phyloP scores from a whole-genome alignment of 2,329 filamentous ascomycete genomes.

The Colletotrichum sp. region DNA sequence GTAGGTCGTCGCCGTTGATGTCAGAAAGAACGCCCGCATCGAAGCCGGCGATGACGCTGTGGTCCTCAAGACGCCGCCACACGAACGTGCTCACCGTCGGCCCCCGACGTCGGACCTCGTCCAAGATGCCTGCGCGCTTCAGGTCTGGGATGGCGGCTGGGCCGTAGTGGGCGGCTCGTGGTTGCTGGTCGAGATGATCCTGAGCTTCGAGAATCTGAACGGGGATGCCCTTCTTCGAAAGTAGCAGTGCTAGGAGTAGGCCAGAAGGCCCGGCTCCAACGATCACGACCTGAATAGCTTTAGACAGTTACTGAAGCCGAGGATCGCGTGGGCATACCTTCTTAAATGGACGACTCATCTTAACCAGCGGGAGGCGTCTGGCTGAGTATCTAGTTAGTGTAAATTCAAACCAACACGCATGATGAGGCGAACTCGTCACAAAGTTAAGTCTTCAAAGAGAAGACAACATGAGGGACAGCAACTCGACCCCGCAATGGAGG shows the following conservation, averaged over 20 bases:
- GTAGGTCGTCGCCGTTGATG: slow-evolving; percentile 42
- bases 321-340: not conserved
- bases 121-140: slow-evolving; percentile 62
- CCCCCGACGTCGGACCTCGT: slow-evolving; percentile 42
- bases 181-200: slow-evolving; percentile 59
- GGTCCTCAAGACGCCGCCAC: slow-evolving; percentile 42
- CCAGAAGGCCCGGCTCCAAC: slow-evolving; percentile 57
- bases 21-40: slow-evolving; percentile 37
- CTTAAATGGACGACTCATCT: slow-evolving; percentile 6
- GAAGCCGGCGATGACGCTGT: slow-evolving; percentile 40
- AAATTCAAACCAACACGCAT: not conserved
- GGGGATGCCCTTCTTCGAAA: slow-evolving; percentile 56
- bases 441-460: not conserved
- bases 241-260: slow-evolving; percentile 54
- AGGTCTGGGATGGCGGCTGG: slow-evolving; percentile 63
- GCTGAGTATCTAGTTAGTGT: not conserved
- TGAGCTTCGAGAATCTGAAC: slow-evolving; percentile 62
- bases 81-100: slow-evolving; percentile 42
- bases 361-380: not conserved
- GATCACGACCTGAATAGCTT: slow-evolving; percentile 33
- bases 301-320: not conserved
- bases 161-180: slow-evolving; percentile 67
- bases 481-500: not conserved
- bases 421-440: not conserved
- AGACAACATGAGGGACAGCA: not conserved